Evolutionary conservation across 2,329 filamentous ascomycete species (phyloP), one percentile per base, ranked within the genome.

Genomic region (Apiospora hydei): DNA sequence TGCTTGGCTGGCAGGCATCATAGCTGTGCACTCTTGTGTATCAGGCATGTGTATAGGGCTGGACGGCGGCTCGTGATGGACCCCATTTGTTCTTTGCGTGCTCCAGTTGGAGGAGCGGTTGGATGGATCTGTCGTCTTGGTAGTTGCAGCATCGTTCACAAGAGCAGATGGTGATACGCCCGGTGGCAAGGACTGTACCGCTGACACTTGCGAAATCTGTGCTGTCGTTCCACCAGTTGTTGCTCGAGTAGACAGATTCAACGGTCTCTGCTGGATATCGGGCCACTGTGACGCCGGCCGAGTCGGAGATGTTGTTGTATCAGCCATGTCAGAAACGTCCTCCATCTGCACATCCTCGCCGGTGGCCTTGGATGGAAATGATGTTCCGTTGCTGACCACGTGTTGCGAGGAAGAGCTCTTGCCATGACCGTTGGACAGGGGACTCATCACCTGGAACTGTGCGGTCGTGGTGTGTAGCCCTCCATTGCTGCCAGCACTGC

Each of bases 91-190:
- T 72, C 88, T 87, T 79, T 95, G 93, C 0, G 92, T 94, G 79
- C 92, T 92, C 80, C 88, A 88, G 75, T 89, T 90, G 0, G 89
- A 91, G 16, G 91, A 91, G 70, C 84, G 80, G 73, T 86, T 84
- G 21, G 92, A 94, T 7, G 90, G 89, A 73, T 93, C 91, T 0
- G 93, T 94, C 2, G 93, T 95, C 83, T 97, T 96, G n/a, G 95
- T 98, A 0, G 95, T 97, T 2, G 95, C 97, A 1, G 95, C 96
- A 78, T 97, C 95, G 77, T 98, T 98, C 70, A 91, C 84, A 72
- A 88, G 81, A 16, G 87, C 88, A 38, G 88, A 89, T 18, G 89
- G 89, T 5, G 88, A 89, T 70, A 90, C 83, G 4, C 88, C 89
- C 0, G 86, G 83, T 0, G 90, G 88, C 3, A 92, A 81, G 26